Conservation (phyloP, 345 rosid species). For the Euphorbia peplus region DNA sequence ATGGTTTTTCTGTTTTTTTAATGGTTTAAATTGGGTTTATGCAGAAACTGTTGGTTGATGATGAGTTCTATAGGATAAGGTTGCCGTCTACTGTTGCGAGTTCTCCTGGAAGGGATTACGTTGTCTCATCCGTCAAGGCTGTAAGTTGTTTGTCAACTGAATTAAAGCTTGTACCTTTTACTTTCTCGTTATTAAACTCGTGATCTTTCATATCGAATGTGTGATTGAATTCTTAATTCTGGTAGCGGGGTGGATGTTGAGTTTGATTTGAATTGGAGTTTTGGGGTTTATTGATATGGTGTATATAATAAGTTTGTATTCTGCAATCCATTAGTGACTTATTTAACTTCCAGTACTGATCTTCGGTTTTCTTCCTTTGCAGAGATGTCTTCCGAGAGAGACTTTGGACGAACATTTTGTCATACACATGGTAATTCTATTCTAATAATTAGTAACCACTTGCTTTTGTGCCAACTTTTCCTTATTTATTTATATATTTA, state of each 20-base stretch:
- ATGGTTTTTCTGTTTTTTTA: background rate
- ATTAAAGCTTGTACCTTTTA: background rate
- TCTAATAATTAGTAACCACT: background rate
- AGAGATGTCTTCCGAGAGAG: slow-evolving; percentile 88
- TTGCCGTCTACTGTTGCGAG: slow-evolving; percentile 80
- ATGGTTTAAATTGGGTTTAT: slow-evolving; percentile 8
- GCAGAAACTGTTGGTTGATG: slow-evolving; percentile 71
- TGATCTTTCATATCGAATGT: background rate
- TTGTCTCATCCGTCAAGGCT: slow-evolving; percentile 80
- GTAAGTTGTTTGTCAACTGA: slow-evolving; percentile 41
- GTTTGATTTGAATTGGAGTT: background rate
- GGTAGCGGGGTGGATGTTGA: no score
- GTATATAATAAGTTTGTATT: background rate
- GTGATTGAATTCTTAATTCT: background rate
- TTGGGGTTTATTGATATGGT: background rate
- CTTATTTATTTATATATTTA: background rate
- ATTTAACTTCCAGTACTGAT: slow-evolving; percentile 16
- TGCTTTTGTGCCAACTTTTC: background rate
- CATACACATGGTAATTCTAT: slow-evolving; percentile 68
- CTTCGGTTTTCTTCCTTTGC: slow-evolving; percentile 18
- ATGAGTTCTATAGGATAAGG: slow-evolving; percentile 86
- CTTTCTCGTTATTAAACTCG: background rate
- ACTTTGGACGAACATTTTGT: slow-evolving; percentile 84
- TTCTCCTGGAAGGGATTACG: slow-evolving; percentile 70
- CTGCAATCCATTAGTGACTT: background rate